Evolutionary conservation across 768 basidiomycete species (phyloP).

Genomic region (Nevesoporus exiguus): DNA sequence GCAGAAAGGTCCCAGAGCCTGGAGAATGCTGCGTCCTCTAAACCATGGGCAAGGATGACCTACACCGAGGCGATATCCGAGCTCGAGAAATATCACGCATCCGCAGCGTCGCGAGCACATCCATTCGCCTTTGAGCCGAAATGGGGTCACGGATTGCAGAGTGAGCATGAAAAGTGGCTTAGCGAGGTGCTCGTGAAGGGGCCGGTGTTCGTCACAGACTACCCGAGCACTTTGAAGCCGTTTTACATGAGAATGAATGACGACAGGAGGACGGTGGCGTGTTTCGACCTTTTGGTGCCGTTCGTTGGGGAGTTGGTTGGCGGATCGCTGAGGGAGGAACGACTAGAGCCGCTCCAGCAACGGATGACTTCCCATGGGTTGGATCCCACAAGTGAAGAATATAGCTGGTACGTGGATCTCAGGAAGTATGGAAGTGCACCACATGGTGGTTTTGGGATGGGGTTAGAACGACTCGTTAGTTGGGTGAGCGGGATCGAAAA

Average conservation of each 20-base stretch:
- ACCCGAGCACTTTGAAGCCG: slow-evolving; percentile 79
- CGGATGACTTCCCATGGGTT: slow-evolving; percentile 50
- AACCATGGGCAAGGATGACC: slow-evolving; percentile 67
- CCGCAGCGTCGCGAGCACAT: slow-evolving; percentile 16
- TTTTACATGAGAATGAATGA: slow-evolving; percentile 91
- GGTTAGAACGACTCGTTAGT: slow-evolving; percentile 86
- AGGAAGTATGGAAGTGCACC: slow-evolving; percentile 82
- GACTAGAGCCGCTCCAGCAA: slow-evolving; percentile 46
- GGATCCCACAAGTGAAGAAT: slow-evolving; percentile 38
- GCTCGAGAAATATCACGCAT: slow-evolving; percentile 40
- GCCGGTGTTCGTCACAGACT: slow-evolving; percentile 91
- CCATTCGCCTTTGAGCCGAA: slow-evolving; percentile 54
- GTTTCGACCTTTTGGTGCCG: slow-evolving; percentile 93
- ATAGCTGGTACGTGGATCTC: slow-evolving; percentile 79
- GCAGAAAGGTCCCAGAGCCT: slow-evolving; percentile 34
- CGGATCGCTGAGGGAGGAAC: slow-evolving; percentile 86
- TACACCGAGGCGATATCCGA: slow-evolving; percentile 74
- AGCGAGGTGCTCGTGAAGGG: slow-evolving; percentile 63
- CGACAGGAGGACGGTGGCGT: slow-evolving; percentile 67
- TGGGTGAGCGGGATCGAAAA: slow-evolving; percentile 89
- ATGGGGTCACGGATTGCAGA: slow-evolving; percentile 74
- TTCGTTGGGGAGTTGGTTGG: slow-evolving; percentile 86
- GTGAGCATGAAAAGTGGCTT: slow-evolving; percentile 93
- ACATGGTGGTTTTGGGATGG: slow-evolving; percentile 95
- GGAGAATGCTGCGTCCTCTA: slow-evolving; percentile 34